Evolutionary conservation across 75 land plant genomes (phyloP).

Genomic region (Adiantum capillusveneris): DNA sequence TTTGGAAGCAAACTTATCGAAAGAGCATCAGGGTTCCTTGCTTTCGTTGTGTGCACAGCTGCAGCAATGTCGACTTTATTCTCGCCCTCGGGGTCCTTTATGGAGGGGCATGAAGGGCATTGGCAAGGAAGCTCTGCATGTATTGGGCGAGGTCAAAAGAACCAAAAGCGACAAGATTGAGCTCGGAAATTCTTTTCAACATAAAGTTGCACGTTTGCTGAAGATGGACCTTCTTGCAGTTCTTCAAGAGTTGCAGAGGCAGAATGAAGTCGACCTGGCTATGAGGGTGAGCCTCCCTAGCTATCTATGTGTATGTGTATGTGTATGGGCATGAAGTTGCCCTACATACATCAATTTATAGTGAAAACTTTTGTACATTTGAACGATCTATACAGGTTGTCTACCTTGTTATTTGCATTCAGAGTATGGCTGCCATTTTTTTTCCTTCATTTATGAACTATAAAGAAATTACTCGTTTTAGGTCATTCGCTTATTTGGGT

Average conservation of each 20-base stretch:
- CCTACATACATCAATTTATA: too few relatives aligned
- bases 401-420: too few relatives aligned
- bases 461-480: too few relatives aligned
- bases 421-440: too few relatives aligned
- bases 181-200: constrained; percentile 41
- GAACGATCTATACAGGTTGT: too few relatives aligned
- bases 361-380: too few relatives aligned
- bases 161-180: constrained; percentile 50
- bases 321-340: too few relatives aligned
- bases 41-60: too few relatives aligned
- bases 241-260: constrained; percentile 68
- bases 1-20: neutral
- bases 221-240: constrained; percentile 79
- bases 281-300: constrained; percentile 52
- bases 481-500: too few relatives aligned
- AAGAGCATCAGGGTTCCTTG: too few relatives aligned
- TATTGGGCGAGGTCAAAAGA: constrained; percentile 59
- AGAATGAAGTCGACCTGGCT: constrained; percentile 62
- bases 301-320: too few relatives aligned
- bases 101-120: constrained; percentile 80
- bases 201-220: constrained; percentile 53
- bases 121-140: constrained; percentile 78
- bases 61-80: neutral
- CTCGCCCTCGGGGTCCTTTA: constrained; percentile 70
- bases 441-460: too few relatives aligned